Evolutionary conservation across 106 monocot species (phyloP).

Genomic region (Apostasia ramifera): DNA sequence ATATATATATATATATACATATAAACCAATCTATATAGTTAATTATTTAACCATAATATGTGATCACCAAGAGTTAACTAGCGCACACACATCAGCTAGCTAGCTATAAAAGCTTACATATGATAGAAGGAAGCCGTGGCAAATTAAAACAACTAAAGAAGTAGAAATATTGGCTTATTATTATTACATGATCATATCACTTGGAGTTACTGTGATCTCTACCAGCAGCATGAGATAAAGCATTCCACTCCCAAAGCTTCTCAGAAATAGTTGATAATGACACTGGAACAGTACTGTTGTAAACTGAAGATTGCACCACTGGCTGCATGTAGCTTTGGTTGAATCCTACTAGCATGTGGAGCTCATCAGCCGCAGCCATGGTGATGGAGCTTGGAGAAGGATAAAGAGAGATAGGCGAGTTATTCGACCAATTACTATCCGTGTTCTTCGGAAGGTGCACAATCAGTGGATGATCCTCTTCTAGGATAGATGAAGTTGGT

Average conservation of each 20-base stretch:
- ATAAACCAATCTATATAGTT: not conserved
- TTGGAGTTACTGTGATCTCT: not conserved
- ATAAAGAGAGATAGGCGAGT: not conserved
- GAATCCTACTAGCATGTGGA: constrained; percentile 7
- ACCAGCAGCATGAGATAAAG: not conserved
- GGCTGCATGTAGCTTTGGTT: constrained; percentile 3
- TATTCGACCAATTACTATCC: too few relatives aligned
- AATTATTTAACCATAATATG: not conserved
- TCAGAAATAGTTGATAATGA: not conserved
- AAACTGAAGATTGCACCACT: not conserved
- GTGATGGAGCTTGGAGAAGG: not conserved
- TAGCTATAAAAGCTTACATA: too few relatives aligned
- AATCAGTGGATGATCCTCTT: not conserved
- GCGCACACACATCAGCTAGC: too few relatives aligned
- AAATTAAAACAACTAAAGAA: too few relatives aligned
- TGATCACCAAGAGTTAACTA: too few relatives aligned
- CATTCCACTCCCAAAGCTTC: constrained; percentile 6
- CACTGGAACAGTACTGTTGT: not conserved
- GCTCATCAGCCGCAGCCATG: constrained; percentile 17
- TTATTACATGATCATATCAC: not conserved
- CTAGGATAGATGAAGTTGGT: not conserved
- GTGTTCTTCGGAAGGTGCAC: not conserved
- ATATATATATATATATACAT: not conserved
- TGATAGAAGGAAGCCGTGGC: too few relatives aligned
- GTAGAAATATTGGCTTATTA: too few relatives aligned